Base-by-base conservation (phyloP, 441 rosid species). In the Mallotus japonicus region DNA sequence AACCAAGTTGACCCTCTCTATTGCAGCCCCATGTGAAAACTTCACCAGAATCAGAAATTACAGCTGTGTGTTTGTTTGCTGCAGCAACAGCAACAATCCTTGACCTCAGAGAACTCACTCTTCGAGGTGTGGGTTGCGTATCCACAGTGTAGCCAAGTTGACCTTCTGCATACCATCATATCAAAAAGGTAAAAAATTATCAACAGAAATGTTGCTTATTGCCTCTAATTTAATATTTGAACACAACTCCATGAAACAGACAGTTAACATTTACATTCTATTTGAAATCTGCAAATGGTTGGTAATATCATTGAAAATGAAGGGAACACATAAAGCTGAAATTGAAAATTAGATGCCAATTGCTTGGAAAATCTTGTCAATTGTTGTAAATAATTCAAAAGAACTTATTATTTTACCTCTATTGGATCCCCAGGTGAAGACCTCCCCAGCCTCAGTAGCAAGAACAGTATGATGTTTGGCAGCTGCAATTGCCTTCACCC, bases 11-110 rank as follows among this genome's bases (percentile, higher is more conserved):
- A 74, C 99, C 99, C 84, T 91, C 98, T 83, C 86, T 83, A 73
- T 95, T 95, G 88, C 92, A 92, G 67, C 99, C 99, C 99, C 98
- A 95, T 42, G 99, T 95, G 85, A 89, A 92, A 72, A 93, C 95
- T 85, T 95, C 98, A 71, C 98, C 97, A 67, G 89, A 87, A 67
- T 89, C 97, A 3, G 97, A 93, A 80, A 93, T 93, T 80, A 87
- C 99, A 64, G 97, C 97, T 15, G 95, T 90, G 79, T 95, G 99
- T 72, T 95, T 95, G 80, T 95, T 95, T 76, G 98, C 97, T 10
- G 98, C 99, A 68, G 98, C 92, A 80, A 95, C 98, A 82, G 92
- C 90, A 80, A 93, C 85, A 76, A 93, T 86, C 83, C 81, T 90
- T 34, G 87, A 84, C 84, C 80, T 87, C 13, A 95, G 85, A 17